Percentiles rank a stretch among this genome's conserved stretches.
Conservation (phyloP, 192 early-diverging fungal species). For the Gorgonomyces haynaldii region DNA sequence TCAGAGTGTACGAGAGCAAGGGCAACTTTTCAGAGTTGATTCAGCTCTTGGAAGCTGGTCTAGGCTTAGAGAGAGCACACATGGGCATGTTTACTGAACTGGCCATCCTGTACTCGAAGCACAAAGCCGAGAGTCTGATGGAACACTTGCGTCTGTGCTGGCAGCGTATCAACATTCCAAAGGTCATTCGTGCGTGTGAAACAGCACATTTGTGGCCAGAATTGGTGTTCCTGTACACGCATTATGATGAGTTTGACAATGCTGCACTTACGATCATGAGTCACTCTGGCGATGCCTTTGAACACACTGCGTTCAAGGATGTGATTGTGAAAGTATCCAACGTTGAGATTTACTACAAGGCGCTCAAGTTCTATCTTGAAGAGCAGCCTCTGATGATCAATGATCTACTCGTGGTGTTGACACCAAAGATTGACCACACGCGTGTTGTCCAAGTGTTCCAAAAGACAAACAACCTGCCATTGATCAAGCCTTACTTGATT, state of each 20-base stretch:
- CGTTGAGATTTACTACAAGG: conserved; percentile 97
- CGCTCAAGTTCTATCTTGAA: conserved; percentile 89
- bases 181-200: conserved; percentile 93
- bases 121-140: conserved; percentile 88
- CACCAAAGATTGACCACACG: conserved; percentile 89
- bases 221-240: conserved; percentile 94
- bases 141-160: conserved; percentile 96
- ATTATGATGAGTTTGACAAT: conserved; percentile 99
- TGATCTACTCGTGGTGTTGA: conserved; percentile 80
- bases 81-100: conserved; percentile 99
- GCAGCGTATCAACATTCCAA: conserved; percentile 97
- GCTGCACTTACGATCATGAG: conserved; percentile 91
- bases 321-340: conserved; percentile 95
- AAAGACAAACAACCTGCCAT: conserved; percentile 93
- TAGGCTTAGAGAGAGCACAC: conserved; percentile 94
- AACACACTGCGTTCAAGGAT: conserved; percentile 94
- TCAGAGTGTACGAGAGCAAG: conserved; percentile 72
- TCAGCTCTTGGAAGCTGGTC: conserved; percentile 77
- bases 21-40: conserved; percentile 91
- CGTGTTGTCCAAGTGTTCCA: conserved; percentile 95
- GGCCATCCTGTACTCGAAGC: conserved; percentile 94
- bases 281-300: conserved; percentile 92
- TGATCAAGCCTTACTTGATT: conserved; percentile 93
- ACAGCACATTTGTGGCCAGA: conserved; percentile 91
- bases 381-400: conserved; percentile 91